Evolutionary conservation across 129 eudicot genomes (phyloP).

Genomic region (Flaveria robusta): DNA sequence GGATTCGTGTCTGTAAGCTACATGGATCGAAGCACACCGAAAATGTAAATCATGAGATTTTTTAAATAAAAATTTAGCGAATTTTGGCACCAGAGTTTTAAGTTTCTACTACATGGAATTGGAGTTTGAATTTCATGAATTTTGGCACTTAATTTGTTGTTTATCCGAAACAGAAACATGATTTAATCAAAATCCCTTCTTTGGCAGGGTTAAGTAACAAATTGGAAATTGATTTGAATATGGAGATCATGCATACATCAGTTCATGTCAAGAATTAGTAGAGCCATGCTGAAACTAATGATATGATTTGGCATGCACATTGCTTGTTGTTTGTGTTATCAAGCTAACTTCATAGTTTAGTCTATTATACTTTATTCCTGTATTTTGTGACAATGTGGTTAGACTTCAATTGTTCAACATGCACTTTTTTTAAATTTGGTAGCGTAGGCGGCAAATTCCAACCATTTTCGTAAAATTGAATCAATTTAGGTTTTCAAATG

Average conservation of each 20-base stretch:
- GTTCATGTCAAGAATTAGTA: neutral
- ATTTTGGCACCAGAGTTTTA: too few relatives aligned
- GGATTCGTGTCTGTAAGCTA: too few relatives aligned
- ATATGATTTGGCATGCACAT: neutral
- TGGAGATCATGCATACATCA: neutral
- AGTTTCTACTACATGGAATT: neutral
- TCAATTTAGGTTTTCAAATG: neutral
- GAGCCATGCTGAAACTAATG: neutral
- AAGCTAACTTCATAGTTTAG: neutral
- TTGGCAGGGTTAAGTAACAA: neutral
- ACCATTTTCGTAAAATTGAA: neutral
- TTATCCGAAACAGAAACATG: neutral
- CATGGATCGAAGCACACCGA: neutral
- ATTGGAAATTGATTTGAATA: neutral
- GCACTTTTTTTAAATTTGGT: neutral
- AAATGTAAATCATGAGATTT: neutral
- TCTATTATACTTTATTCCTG: neutral
- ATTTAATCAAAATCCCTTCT: neutral
- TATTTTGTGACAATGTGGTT: neutral
- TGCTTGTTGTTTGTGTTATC: conserved; percentile 15
- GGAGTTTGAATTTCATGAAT: neutral
- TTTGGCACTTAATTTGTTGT: neutral
- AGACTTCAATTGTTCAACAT: neutral
- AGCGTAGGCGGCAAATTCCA: neutral
- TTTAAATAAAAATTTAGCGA: too few relatives aligned